phyloP scores from a whole-genome alignment of 2,329 filamentous ascomycete genomes.

The Sporothrix protearum region DNA sequence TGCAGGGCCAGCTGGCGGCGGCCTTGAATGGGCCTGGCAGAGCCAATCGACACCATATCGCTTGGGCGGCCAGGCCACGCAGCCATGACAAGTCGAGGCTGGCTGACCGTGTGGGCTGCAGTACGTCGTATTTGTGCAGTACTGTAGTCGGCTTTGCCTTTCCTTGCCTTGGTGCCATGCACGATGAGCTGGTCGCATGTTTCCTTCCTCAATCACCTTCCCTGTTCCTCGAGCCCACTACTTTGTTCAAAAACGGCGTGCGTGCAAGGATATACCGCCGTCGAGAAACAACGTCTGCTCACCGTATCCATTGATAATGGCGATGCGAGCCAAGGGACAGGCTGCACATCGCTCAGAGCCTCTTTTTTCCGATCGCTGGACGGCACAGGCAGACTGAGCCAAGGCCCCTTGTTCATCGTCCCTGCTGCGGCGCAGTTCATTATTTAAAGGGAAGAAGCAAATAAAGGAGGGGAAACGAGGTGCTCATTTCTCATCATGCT shows the following conservation, averaged over 20 bases:
- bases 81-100: background rate
- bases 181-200: constrained; percentile 25
- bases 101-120: background rate
- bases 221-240: background rate
- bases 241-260: too few species aligned
- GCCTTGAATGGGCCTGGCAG: background rate
- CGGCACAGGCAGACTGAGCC: background rate
- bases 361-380: background rate
- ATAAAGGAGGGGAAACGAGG: background rate
- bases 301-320: background rate
- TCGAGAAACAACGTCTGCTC: background rate
- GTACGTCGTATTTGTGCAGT: too few species aligned
- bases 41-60: background rate
- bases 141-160: background rate
- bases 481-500: background rate
- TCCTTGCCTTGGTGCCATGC: constrained; percentile 20
- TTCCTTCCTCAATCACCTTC: background rate
- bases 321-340: background rate
- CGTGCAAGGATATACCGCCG: background rate
- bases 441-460: background rate
- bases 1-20: background rate
- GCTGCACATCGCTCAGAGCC: background rate
- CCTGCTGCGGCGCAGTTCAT: constrained; percentile 10
- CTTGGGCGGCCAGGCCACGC: background rate
- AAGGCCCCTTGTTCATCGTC: background rate